Evolutionary conservation across 1,139 yeast genomes (phyloP).

Genomic region (Pichia sp.): DNA sequence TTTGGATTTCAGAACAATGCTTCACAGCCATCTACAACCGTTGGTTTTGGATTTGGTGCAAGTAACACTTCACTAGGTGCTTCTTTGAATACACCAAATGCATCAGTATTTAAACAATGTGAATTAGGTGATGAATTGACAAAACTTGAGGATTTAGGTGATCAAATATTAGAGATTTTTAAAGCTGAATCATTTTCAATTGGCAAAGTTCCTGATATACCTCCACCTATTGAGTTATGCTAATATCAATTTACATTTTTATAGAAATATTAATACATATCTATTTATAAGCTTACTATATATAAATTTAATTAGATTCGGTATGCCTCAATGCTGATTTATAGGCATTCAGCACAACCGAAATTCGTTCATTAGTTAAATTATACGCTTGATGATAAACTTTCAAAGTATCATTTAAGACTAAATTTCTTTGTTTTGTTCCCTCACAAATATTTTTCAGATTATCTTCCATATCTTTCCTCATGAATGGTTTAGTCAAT

Average conservation of each 20-base stretch:
- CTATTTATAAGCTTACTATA: too few species aligned
- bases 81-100: background rate
- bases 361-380: constrained; percentile 9
- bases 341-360: constrained; percentile 10
- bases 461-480: constrained; percentile 68
- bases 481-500: constrained; percentile 79
- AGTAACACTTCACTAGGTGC: constrained; percentile 15
- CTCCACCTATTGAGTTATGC: constrained; percentile 73
- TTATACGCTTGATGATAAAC: constrained; percentile 58
- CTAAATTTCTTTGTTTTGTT: constrained; percentile 43
- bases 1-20: background rate
- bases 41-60: too few species aligned
- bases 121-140: constrained; percentile 30
- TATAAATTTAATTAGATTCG: too few species aligned
- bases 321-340: too few species aligned
- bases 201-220: constrained; percentile 71
- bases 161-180: constrained; percentile 44
- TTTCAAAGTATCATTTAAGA: constrained; percentile 48
- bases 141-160: constrained; percentile 36
- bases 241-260: too few species aligned
- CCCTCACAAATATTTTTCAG: constrained; percentile 71
- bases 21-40: background rate
- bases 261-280: too few species aligned
- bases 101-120: constrained; percentile 12
- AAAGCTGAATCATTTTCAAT: constrained; percentile 44